Conservation (phyloP, 805 yeast genomes). For the Barnettozyma botsteinii region DNA sequence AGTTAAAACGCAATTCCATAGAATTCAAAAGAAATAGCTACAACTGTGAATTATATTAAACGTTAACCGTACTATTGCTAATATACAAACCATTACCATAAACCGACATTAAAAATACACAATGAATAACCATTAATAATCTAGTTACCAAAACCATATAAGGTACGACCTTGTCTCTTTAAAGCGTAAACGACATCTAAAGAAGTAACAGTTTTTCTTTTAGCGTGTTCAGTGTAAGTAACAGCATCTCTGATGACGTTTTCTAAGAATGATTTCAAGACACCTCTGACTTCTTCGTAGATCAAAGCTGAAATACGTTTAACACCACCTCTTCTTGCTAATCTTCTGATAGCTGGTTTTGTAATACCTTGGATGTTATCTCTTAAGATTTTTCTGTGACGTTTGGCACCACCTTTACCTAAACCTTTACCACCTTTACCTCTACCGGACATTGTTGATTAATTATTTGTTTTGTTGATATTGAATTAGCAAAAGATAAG, state of each 20-base stretch:
- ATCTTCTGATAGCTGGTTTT: slow-evolving; percentile 99
- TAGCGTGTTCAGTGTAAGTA: slow-evolving; percentile 99
- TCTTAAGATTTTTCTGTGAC: slow-evolving; percentile 99
- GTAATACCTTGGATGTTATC: slow-evolving; percentile 99
- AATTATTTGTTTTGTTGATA: slow-evolving; percentile 19
- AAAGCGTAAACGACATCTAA: slow-evolving; percentile 98
- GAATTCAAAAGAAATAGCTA: too few relatives aligned
- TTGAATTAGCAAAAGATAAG: background rate
- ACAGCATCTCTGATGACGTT: slow-evolving; percentile 98
- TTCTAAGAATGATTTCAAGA: slow-evolving; percentile 91
- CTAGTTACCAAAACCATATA: slow-evolving; percentile 99
- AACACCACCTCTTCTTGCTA: slow-evolving; percentile 99
- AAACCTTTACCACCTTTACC: slow-evolving; percentile 99
- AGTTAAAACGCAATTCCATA: too few relatives aligned
- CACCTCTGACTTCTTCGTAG: slow-evolving; percentile 98
- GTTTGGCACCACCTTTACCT: slow-evolving; percentile 99
- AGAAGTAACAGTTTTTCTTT: slow-evolving; percentile 99
- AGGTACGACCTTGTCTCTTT: slow-evolving; percentile 99
- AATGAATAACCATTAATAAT: background rate
- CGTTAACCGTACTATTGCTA: slow-evolving; percentile 10
- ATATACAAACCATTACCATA: slow-evolving; percentile 16
- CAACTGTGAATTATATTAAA: background rate
- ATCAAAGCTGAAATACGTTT: slow-evolving; percentile 99
- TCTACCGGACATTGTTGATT: slow-evolving; percentile 81
- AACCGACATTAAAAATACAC: slow-evolving; percentile 16